Evolutionary conservation across 2,329 filamentous ascomycete genomes (phyloP), one percentile per base, ranked within the genome.

Genomic region (Pseudogymnoascus sp.): DNA sequence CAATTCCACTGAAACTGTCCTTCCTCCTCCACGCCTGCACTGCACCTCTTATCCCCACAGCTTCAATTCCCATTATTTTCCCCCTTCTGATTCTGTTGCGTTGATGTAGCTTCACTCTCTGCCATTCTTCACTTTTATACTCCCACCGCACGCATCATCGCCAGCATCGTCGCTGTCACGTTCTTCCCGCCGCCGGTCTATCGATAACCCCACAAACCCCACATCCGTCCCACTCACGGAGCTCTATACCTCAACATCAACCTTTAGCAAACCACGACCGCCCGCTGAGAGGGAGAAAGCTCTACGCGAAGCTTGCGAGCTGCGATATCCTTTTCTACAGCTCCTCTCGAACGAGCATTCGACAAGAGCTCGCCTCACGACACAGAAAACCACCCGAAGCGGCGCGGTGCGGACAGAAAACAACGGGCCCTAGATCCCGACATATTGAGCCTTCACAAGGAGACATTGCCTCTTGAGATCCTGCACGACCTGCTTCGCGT

Each of bases 141-240:
- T 12, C 23, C 13, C 5, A 30, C 23, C 13, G 45, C 45, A 52
- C 13, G 45, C 45, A 52, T 52, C 45, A 30, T 48, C 23, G 23
- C 41, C 13, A 48, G 30, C 45, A 52, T 52, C 26, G 26, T 52
- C 45, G 45, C 45, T 52, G 45, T 30, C 45, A 52, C 45, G 45
- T 52, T 52, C 45, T 52, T 52, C 45, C 45, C 45, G 45, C 23
- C 45, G 26, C 45, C 26, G n/a, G 45, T 52, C 45, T 52, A 52
- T 52, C 45, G 45, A 52, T 52, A 52, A 52, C 45, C 45, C 45
- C 45, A 52, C 45, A 52, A 52, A 52, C 45, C 45, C 45, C 45
- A 52, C 45, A 52, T 52, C 45, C 45, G 45, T 52, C 26, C 45
- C 45, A 52, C 26, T 52, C 41, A 48, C 39, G 19, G 41, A 52